Base-by-base conservation (phyloP, 495 filamentous ascomycete species). In the Oleoguttula mirabilis region DNA sequence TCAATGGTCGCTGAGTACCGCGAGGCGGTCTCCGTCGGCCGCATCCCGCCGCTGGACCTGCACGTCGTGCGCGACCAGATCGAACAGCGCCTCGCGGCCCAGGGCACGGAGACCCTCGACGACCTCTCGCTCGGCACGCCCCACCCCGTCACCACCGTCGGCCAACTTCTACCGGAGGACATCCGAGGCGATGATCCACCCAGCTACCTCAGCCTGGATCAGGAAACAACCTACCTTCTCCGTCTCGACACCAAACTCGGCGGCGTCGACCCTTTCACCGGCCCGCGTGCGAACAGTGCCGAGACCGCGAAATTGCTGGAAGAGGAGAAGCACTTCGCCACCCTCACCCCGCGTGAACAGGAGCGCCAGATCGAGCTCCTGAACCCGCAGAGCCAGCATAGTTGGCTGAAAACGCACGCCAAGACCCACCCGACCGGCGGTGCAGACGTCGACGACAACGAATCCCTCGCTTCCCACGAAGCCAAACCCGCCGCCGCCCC, bases 361-460 rank as follows among this genome's bases (percentile, higher is more conserved):
- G 71, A 71, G 44, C 58, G 63, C 12, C 81, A 87, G 39, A 69
- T 76, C 28, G 67, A 72, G 14, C 61, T 85, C 3, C 73, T 75
- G 21, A 95, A 94, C 53, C 84, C 82, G 24, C 75, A 77, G 43
- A 75, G 92, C 55, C 81, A 85, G 42, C 86, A 86, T 43, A 79
- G 80, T 16, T 90, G 88, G 63, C 63, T 92, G 0, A 82, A 88
- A 4, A 20, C 31, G 10, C 43, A 44, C 14, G 15, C 23, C 10
- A 43, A 12, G 14, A 14, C 14, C 33, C 19, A 10, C 11, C 30
- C 25, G 15, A 40, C 19, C 10, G 28, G 20, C 6, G 40, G 24
- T 23, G 38, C 22, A 14, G 46, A 39, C 33, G 23, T 21, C 19
- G 39, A 37, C 56, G 84, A 88, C 51, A 79, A 78, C 39, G 84